phyloP scores from a whole-genome alignment of 2,329 filamentous ascomycete genomes.

The Ustilaginoidea virens region DNA sequence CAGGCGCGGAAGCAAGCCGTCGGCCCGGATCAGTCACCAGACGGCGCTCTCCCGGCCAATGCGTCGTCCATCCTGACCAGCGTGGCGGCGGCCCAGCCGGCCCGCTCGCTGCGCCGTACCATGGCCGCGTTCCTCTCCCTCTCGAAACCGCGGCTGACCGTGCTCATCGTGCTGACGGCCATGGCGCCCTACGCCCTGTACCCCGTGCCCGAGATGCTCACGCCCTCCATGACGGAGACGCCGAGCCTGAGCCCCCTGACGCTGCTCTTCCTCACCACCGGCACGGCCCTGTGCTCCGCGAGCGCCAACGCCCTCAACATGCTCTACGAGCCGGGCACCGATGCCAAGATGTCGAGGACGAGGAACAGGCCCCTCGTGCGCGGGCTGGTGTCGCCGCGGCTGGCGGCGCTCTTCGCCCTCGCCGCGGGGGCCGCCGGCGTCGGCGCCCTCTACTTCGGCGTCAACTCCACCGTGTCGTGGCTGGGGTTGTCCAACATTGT shows the following conservation, averaged over 20 bases:
- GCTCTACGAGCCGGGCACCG: constrained; percentile 83
- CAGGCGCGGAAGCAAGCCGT: constrained; percentile 15
- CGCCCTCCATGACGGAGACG: constrained; percentile 45
- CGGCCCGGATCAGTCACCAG: constrained; percentile 5
- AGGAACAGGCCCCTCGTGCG: constrained; percentile 80
- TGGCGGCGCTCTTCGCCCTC: constrained; percentile 67
- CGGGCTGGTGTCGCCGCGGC: constrained; percentile 54
- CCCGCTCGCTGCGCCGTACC: constrained; percentile 43
- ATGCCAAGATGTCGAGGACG: constrained; percentile 88
- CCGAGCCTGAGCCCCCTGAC: constrained; percentile 84
- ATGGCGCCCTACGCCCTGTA: constrained; percentile 86
- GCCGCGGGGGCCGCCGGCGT: constrained; percentile 54
- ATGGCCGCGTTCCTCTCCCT: constrained; percentile 75
- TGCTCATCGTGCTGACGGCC: too few species aligned
- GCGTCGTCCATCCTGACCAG: constrained; percentile 41
- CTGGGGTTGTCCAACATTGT: constrained; percentile 74
- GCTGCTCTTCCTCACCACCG: constrained; percentile 77
- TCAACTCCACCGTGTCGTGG: constrained; percentile 84
- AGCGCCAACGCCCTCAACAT: constrained; percentile 94
- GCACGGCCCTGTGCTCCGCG: constrained; percentile 78
- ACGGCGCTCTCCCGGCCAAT: constrained; percentile 25
- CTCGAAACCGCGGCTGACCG: constrained; percentile 92
- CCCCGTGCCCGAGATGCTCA: constrained; percentile 75
- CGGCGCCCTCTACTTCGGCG: constrained; percentile 66
- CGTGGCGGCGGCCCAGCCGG: constrained; percentile 32